Base-by-base conservation (phyloP, 2,329 filamentous ascomycete genomes). In the Setomelanomma holmii region DNA sequence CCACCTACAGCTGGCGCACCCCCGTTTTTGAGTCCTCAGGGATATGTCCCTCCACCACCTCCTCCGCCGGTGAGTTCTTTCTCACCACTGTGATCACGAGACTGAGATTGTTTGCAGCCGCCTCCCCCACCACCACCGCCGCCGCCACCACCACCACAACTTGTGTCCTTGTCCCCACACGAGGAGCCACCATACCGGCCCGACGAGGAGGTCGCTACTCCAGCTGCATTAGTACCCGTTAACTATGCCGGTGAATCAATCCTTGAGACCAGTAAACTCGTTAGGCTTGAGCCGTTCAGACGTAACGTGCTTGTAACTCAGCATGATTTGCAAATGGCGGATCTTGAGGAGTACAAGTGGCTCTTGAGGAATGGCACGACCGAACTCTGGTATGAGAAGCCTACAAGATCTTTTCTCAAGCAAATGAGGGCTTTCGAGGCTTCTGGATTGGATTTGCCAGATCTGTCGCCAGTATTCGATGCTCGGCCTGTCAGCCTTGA, bases 361-460 rank as follows among this genome's bases (percentile, higher is more conserved):
- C 49, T 74, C 3, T 20, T 75, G 1, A 53, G 66, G 36, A 44
- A 63, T 38, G 68, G 61, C 1, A 50, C 33, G 4, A 60, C 68
- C 1, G 68, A 68, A 5, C 27, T 55, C 0, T 75, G 72, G 71
- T 72, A 74, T 21, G 53, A 63, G 39, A 71, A 68, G 44, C 69
- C 69, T 0, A 51, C 34, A 5, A 57, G 49, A 20, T 20, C 52
- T 2, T 40, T 54, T 12, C 43, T 69, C 1, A 45, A 51, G 39
- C 53, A 53, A 1, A 59, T 65, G 43, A 53, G 35, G 1, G 20
- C 41, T 1, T 40, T 50, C 4, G 38, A 58, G 35, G 34, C 19
- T 5, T 45, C 48, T 11, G 46, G 55, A 6, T 34, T 45, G 6
- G 49, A 61, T 5, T 36, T 50, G n/a, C 50, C 63, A 12, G 60